Conservation (phyloP, 108 stramenopile genomes). For the Nitzschia sp. region DNA sequence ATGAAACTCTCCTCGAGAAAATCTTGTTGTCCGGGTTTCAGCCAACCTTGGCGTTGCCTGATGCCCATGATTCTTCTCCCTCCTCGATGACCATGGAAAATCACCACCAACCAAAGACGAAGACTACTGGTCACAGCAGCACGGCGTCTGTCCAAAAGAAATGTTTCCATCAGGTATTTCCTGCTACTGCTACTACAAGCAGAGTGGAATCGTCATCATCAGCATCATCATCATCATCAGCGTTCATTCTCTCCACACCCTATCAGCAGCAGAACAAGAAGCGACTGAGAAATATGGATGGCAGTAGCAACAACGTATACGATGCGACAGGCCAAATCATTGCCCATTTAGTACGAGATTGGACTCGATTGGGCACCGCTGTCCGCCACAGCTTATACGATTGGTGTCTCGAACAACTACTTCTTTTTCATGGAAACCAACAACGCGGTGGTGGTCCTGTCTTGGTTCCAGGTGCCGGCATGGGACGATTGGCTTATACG, state of each 20-base stretch:
- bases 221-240: too few species aligned
- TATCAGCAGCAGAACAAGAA: slow-evolving; percentile 1
- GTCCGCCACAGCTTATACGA: slow-evolving; percentile 50
- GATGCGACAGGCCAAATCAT: slow-evolving; percentile 64
- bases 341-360: slow-evolving; percentile 79
- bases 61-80: too few species aligned
- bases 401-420: slow-evolving; percentile 64
- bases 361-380: slow-evolving; percentile 49
- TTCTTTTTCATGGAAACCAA: slow-evolving; percentile 4
- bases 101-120: not conserved
- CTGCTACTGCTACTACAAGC: too few species aligned
- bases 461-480: slow-evolving; percentile 78
- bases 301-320: slow-evolving; percentile 32
- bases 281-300: slow-evolving; percentile 8
- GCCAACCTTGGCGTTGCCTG: slow-evolving; percentile 11
- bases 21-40: slow-evolving; percentile 13
- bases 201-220: too few species aligned
- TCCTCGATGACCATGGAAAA: too few species aligned
- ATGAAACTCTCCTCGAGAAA: slow-evolving; percentile 28
- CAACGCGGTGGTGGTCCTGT: slow-evolving; percentile 18
- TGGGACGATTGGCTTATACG: slow-evolving; percentile 82
- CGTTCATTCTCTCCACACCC: too few species aligned
- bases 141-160: not conserved
- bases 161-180: not conserved
- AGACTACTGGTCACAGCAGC: not conserved